phyloP scores from a whole-genome alignment of 1,139 yeast genomes.

The Lodderomyces theae region DNA sequence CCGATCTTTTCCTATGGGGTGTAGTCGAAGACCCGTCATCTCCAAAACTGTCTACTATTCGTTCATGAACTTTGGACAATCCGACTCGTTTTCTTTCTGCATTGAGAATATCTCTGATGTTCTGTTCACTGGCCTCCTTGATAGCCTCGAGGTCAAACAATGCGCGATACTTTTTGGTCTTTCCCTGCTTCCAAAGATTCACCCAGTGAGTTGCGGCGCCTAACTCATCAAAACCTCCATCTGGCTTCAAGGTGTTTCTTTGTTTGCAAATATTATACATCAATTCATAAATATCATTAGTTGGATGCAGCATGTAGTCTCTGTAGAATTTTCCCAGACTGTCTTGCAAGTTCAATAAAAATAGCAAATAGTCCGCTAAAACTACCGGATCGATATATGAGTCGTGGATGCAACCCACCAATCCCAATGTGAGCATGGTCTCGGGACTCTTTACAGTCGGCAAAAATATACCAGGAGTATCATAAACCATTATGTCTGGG shows the following conservation, averaged over 20 bases:
- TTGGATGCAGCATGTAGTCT: constrained; percentile 57
- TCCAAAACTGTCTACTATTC: constrained; percentile 37
- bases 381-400: constrained; percentile 76
- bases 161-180: constrained; percentile 26
- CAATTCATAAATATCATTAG: constrained; percentile 69
- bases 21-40: constrained; percentile 38
- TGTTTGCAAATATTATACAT: constrained; percentile 53
- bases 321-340: constrained; percentile 44
- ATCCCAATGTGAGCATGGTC: constrained; percentile 72
- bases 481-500: constrained; percentile 74
- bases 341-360: constrained; percentile 64
- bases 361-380: constrained; percentile 83
- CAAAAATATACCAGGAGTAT: constrained; percentile 89
- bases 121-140: constrained; percentile 25
- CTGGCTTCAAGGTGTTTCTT: constrained; percentile 31
- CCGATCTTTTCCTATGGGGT: constrained; percentile 40
- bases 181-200: constrained; percentile 66
- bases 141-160: constrained; percentile 40
- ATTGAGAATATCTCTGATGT: constrained; percentile 24
- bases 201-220: constrained; percentile 72
- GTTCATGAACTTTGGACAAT: constrained; percentile 28
- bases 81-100: constrained; percentile 32
- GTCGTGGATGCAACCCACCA: constrained; percentile 76
- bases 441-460: constrained; percentile 68
- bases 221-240: constrained; percentile 46